phyloP scores from a whole-genome alignment of 306 rosid species.

The Vigna reflexopilosa region DNA sequence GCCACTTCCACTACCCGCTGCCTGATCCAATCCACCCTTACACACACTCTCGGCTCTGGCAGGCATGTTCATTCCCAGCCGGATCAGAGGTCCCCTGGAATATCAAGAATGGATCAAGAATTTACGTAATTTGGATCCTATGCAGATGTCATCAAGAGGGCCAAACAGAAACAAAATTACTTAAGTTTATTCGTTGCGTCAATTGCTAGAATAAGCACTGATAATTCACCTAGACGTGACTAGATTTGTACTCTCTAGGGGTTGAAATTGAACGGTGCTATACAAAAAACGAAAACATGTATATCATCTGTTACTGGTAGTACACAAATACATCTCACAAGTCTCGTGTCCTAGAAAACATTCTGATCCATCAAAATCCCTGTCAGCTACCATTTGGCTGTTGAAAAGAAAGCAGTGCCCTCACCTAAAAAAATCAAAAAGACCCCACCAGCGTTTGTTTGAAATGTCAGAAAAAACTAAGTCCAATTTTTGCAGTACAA shows the following conservation, averaged over 20 bases:
- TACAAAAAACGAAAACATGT: slow-evolving; percentile 18
- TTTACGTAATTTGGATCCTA: slow-evolving; percentile 29
- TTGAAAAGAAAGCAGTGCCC: slow-evolving; percentile 40
- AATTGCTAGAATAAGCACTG: not conserved
- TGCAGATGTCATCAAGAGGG: not conserved
- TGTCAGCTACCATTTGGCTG: slow-evolving; percentile 48
- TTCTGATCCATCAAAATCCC: slow-evolving; percentile 41
- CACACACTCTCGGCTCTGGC: slow-evolving; percentile 61
- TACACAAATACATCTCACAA: slow-evolving; percentile 11
- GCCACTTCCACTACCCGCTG: slow-evolving; percentile 51
- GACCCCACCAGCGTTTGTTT: slow-evolving; percentile 54
- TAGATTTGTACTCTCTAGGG: not conserved
- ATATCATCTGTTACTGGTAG: slow-evolving; percentile 5
- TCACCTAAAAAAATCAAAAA: slow-evolving; percentile 42
- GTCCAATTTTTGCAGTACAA: slow-evolving; percentile 42
- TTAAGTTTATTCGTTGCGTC: not conserved
- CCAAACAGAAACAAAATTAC: not conserved
- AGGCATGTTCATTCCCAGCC: slow-evolving; percentile 67
- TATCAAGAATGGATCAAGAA: slow-evolving; percentile 42
- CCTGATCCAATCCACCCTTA: slow-evolving; percentile 49
- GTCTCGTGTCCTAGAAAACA: slow-evolving; percentile 40
- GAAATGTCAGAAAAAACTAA: slow-evolving; percentile 45
- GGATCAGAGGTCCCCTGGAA: slow-evolving; percentile 61
- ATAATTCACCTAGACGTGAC: not conserved
- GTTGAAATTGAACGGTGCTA: not conserved